These are phyloP conservation scores for Gomphus bonarii DNA, from an alignment of 1,284 basidiomycete species.

Conservation along the genomic window DNA sequence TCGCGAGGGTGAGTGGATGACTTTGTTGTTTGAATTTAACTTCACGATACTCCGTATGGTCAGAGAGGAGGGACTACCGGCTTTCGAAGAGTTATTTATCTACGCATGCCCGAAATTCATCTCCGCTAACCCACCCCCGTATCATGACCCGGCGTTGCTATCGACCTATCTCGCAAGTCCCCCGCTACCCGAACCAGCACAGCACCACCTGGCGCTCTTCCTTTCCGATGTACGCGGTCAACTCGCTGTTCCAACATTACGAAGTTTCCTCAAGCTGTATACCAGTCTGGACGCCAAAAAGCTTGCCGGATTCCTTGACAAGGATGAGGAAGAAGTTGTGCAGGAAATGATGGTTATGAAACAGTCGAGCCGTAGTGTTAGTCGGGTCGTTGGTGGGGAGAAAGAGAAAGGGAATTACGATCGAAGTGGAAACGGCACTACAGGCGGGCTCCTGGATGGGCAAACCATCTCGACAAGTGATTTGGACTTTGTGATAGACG, in stretches of 20 bases:
- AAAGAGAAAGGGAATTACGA: constrained; percentile 17
- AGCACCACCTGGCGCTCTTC: constrained; percentile 81
- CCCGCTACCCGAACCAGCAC: constrained; percentile 55
- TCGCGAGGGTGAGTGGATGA: constrained; percentile 50
- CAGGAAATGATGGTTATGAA: constrained; percentile 98
- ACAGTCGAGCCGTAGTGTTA: constrained; percentile 69
- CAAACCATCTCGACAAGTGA: constrained; percentile 86
- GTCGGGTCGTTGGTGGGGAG: constrained; percentile 31
- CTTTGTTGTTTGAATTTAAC: neutral
- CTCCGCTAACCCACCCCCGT: constrained; percentile 86
- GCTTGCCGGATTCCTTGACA: constrained; percentile 82
- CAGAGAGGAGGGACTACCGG: constrained; percentile 66
- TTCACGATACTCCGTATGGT: neutral
- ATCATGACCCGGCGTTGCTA: constrained; percentile 72
- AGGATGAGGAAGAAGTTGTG: constrained; percentile 88
- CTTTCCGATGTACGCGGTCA: constrained; percentile 71
- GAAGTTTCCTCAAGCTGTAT: constrained; percentile 92
- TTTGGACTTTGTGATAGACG: constrained; percentile 91
- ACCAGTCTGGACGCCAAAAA: constrained; percentile 89
- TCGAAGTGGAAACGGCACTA: constrained; percentile 24
- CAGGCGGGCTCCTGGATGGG: constrained; percentile 67
- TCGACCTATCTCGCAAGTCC: constrained; percentile 39
- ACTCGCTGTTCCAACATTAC: constrained; percentile 72
- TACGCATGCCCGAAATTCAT: constrained; percentile 97
- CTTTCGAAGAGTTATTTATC: constrained; percentile 91